phyloP scores from a whole-genome alignment of 2,329 filamentous ascomycete species.

The Stachybotrys chlorohalonatus region DNA sequence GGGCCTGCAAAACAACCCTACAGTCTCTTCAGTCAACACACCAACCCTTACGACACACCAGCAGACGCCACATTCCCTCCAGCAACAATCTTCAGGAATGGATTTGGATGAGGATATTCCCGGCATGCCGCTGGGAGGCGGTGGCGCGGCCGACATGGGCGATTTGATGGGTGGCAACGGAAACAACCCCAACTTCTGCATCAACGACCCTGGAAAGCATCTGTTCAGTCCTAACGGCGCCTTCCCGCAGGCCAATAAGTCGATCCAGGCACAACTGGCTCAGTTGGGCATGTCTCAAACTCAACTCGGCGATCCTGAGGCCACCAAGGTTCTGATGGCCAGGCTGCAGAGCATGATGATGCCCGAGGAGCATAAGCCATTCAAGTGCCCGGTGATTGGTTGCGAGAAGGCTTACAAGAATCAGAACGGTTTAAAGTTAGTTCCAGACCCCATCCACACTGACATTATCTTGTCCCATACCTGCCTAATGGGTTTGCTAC shows the following conservation, averaged over 20 bases:
- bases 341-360: conserved; percentile 53
- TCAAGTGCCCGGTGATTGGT: conserved; percentile 94
- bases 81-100: conserved; percentile 46
- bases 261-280: conserved; percentile 58
- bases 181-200: conserved; percentile 46
- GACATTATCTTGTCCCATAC: not conserved
- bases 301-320: conserved; percentile 70
- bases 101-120: conserved; percentile 69
- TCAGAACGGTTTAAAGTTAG: conserved; percentile 93
- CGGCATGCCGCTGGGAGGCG: conserved; percentile 52
- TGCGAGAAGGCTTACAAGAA: conserved; percentile 99
- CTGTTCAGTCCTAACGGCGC: conserved; percentile 79
- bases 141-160: conserved; percentile 41
- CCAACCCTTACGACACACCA: conserved; percentile 79
- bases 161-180: conserved; percentile 43
- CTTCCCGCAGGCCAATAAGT: conserved; percentile 53
- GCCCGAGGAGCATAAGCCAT: conserved; percentile 92
- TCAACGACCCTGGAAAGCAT: conserved; percentile 91
- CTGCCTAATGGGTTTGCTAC: too few species aligned
- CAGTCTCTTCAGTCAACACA: conserved; percentile 94
- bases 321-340: conserved; percentile 50
- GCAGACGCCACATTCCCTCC: conserved; percentile 42
- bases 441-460: conserved; percentile 9
- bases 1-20: conserved; percentile 83
- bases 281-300: conserved; percentile 68